Percentiles rank a stretch among this genome's conserved stretches.
Conservation (phyloP, 1,139 yeast genomes). For the Kurtzmaniella quercitrusa region DNA sequence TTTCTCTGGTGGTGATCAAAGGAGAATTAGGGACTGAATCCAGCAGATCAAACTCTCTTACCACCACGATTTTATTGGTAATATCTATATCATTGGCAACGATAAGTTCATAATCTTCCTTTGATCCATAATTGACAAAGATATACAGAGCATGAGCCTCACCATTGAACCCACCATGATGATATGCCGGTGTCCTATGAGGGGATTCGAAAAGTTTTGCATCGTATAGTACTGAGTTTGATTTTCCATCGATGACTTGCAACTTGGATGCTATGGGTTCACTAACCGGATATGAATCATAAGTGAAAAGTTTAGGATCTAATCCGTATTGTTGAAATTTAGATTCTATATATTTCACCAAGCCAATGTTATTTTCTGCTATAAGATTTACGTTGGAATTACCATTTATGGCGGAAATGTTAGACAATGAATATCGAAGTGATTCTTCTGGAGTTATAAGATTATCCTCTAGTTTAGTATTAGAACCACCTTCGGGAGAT, state of each 20-base stretch:
- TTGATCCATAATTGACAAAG: conserved; percentile 29
- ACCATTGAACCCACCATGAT: conserved; percentile 28
- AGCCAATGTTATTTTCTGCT: conserved; percentile 23
- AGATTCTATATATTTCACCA: conserved; percentile 22
- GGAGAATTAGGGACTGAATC: background rate
- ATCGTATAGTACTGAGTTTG: conserved; percentile 20
- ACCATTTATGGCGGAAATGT: conserved; percentile 13
- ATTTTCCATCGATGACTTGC: conserved; percentile 19
- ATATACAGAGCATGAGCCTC: conserved; percentile 22
- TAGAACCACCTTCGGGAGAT: background rate
- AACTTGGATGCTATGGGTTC: conserved; percentile 24
- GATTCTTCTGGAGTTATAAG: conserved; percentile 2
- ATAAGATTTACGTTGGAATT: conserved; percentile 19
- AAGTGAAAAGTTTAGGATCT: conserved; percentile 16
- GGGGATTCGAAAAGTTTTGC: conserved; percentile 24
- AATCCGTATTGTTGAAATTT: conserved; percentile 26
- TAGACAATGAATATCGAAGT: conserved; percentile 6
- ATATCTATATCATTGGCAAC: conserved; percentile 17
- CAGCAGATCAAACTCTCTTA: conserved; percentile 9
- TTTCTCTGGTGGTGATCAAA: conserved; percentile 19
- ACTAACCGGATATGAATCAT: conserved; percentile 16
- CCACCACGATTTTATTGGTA: conserved; percentile 26
- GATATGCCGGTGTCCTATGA: conserved; percentile 34
- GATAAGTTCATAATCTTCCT: conserved; percentile 25
- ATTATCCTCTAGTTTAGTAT: background rate